Conservation (phyloP, 768 basidiomycete species). For the Cytidiella melzeri region DNA sequence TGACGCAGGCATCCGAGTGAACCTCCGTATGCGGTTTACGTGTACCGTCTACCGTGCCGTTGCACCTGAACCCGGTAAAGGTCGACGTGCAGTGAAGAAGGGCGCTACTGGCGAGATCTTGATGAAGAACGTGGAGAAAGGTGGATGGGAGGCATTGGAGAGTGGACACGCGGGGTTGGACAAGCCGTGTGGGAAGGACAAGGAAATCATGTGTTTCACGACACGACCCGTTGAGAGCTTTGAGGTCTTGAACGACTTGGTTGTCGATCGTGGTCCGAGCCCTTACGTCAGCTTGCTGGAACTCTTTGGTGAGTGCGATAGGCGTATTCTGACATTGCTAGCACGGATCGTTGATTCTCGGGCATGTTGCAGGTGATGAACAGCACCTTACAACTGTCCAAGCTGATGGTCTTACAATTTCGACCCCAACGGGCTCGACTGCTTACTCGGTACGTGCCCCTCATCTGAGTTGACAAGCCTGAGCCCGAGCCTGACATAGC, state of each 20-base stretch:
- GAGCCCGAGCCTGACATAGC: constrained; percentile 2
- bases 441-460: constrained; percentile 82
- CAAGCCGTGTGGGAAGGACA: constrained; percentile 61
- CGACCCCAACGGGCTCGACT: constrained; percentile 96
- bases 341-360: constrained; percentile 6
- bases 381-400: constrained; percentile 99
- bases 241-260: constrained; percentile 93
- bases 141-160: constrained; percentile 96
- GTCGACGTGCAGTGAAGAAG: constrained; percentile 79
- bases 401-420: constrained; percentile 91
- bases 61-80: constrained; percentile 58
- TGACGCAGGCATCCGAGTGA: constrained; percentile 92
- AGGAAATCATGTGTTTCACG: constrained; percentile 97
- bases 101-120: constrained; percentile 94
- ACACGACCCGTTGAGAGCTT: constrained; percentile 94
- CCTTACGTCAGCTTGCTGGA: constrained; percentile 95
- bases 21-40: constrained; percentile 98
- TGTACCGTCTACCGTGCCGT: constrained; percentile 97
- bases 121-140: constrained; percentile 87
- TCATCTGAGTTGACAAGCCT: constrained; percentile 11
- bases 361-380: constrained; percentile 83
- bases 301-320: constrained; percentile 75
- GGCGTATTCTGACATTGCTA: background rate
- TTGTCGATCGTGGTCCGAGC: constrained; percentile 96
- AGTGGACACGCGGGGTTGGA: constrained; percentile 54